Conservation (phyloP, 2,329 filamentous ascomycete genomes). For the Diaporthe velutina region DNA sequence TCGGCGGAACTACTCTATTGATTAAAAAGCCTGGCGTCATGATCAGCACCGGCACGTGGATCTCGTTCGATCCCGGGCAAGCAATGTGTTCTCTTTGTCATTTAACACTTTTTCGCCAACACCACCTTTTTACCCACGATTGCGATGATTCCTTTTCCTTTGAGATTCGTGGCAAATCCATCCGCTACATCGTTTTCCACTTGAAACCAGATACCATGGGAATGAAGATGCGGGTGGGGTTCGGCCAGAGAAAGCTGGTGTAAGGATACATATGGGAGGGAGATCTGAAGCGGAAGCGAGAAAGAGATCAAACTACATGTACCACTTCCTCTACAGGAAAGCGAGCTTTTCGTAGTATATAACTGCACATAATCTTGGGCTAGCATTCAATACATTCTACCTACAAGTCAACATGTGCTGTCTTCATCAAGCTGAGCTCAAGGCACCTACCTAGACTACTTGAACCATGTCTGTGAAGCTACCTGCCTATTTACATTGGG, state of each 20-base stretch:
- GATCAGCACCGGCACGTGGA: conserved; percentile 21
- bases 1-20: conserved; percentile 20
- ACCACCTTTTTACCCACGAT: conserved; percentile 36
- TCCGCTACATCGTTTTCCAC: conserved; percentile 11
- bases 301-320: conserved; percentile 24
- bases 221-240: conserved; percentile 10
- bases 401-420: conserved; percentile 10
- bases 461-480: background rate
- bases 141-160: conserved; percentile 39
- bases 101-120: conserved; percentile 37
- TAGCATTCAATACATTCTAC: conserved; percentile 40
- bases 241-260: conserved; percentile 12
- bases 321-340: conserved; percentile 30
- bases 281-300: conserved; percentile 16
- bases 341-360: conserved; percentile 33
- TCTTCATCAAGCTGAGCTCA: background rate
- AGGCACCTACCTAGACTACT: background rate
- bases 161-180: conserved; percentile 29
- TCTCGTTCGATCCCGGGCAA: conserved; percentile 20
- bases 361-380: conserved; percentile 40
- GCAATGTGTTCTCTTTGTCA: conserved; percentile 38
- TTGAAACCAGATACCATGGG: conserved; percentile 32
- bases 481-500: background rate
- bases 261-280: conserved; percentile 6
- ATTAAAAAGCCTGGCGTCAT: conserved; percentile 27